Evolutionary conservation across 352 stramenopile species (phyloP).

Genomic region (Ophiocytium majus): DNA sequence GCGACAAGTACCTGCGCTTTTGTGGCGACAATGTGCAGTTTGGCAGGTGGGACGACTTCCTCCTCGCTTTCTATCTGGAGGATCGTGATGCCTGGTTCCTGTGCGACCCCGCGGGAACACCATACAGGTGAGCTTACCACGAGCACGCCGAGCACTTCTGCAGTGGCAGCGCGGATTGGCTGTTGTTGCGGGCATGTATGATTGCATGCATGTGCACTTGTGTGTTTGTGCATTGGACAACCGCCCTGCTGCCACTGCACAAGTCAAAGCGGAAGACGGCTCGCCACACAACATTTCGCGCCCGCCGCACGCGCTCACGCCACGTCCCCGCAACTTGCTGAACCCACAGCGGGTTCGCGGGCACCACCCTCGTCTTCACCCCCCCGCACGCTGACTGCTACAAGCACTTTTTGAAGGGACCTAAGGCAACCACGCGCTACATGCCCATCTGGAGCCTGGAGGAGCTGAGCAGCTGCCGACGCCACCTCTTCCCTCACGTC

Average conservation of each 20-base stretch:
- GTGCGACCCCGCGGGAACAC: not conserved
- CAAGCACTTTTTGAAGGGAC: not conserved
- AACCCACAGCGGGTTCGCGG: not conserved
- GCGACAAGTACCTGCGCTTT: not conserved
- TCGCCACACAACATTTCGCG: no score
- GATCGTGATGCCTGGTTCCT: not conserved
- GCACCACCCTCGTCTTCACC: not conserved
- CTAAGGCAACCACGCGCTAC: not conserved
- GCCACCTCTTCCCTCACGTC: not conserved
- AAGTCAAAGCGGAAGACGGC: no score
- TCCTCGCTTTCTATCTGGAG: not conserved
- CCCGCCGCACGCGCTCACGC: no score
- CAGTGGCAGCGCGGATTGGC: not conserved
- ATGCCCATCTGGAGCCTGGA: not conserved
- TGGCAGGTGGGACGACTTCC: not conserved
- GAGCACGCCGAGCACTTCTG: not conserved
- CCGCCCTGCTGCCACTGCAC: not conserved
- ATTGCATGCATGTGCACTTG: not conserved
- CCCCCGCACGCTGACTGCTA: not conserved
- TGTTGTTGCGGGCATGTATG: not conserved
- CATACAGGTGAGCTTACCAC: not conserved
- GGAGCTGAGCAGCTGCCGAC: not conserved
- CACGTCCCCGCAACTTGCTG: no score
- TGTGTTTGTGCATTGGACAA: not conserved
- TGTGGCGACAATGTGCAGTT: not conserved